These are phyloP conservation scores for Glycine latifolia DNA, from an alignment of 306 rosid species.

Conservation along the genomic window DNA sequence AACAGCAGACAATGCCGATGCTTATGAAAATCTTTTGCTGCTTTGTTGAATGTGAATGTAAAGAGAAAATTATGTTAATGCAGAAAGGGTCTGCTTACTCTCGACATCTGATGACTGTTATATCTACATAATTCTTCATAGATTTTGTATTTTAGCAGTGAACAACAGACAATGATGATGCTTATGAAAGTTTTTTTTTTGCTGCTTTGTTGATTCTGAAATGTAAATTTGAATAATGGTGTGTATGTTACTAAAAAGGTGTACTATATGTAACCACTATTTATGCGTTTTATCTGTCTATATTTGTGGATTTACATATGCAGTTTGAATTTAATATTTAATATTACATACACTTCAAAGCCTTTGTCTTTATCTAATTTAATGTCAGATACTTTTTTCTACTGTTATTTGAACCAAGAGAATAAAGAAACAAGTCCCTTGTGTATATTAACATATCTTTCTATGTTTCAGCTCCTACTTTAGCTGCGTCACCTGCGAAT, in stretches of 20 bases:
- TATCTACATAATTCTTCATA: constrained; percentile 3
- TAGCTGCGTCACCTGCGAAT: constrained; percentile 63
- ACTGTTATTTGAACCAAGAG: background rate
- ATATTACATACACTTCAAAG: constrained; percentile 4
- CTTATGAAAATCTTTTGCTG: constrained; percentile 5
- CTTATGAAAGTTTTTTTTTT: background rate
- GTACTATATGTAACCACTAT: background rate
- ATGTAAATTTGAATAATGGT: constrained; percentile 26
- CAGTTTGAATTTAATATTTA: background rate
- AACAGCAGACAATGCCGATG: background rate
- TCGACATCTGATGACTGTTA: background rate
- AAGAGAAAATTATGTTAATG: background rate
- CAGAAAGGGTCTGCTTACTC: background rate
- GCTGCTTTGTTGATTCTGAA: constrained; percentile 10
- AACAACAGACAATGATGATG: background rate
- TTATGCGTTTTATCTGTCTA: constrained; percentile 6
- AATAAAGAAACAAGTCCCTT: background rate
- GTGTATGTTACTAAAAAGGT: constrained; percentile 1
- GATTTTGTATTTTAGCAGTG: constrained; percentile 28
- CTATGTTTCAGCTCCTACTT: constrained; percentile 67
- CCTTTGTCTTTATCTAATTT: background rate
- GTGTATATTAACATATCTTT: constrained; percentile 44
- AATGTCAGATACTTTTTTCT: background rate
- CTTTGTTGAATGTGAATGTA: constrained; percentile 7
- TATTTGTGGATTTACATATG: background rate